A percentile compares a stretch with the other conserved stretches of the same genome.
Evolutionary conservation across 1,284 basidiomycete species (phyloP).

Genomic region (Phellopilus nigrolimitatus): DNA sequence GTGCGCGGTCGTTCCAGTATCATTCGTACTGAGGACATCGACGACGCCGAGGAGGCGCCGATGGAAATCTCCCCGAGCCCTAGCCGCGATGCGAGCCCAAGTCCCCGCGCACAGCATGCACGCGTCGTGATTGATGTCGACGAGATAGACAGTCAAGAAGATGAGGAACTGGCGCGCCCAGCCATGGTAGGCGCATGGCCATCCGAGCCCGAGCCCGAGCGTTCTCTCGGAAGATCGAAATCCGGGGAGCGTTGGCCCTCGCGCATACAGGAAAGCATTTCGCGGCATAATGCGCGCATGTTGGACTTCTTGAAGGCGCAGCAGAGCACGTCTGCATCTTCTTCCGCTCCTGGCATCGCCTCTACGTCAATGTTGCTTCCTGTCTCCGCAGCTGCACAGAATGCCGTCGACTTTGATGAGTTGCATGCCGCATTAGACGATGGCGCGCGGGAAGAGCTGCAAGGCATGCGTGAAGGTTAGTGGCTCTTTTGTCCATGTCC

Average conservation of each 20-base stretch:
- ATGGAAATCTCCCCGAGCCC: constrained; percentile 16
- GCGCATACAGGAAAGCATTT: too few relatives aligned
- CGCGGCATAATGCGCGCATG: constrained; percentile 13
- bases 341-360: neutral
- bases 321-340: neutral
- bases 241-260: neutral
- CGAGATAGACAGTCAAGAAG: neutral
- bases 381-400: too few relatives aligned
- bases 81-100: constrained; percentile 2
- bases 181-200: too few relatives aligned
- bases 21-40: too few relatives aligned
- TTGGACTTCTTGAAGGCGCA: neutral
- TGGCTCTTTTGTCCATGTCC: neutral
- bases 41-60: neutral
- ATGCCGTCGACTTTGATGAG: too few relatives aligned
- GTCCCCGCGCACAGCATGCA: neutral
- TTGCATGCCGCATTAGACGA: too few relatives aligned
- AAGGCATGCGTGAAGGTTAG: constrained; percentile 14
- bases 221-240: neutral
- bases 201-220: too few relatives aligned
- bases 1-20: too few relatives aligned
- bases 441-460: constrained; percentile 10
- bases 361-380: constrained; percentile 4
- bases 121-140: neutral
- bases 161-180: too few relatives aligned